phyloP scores from a whole-genome alignment of 169 alveolate species.

The Eimeria acervulina region DNA sequence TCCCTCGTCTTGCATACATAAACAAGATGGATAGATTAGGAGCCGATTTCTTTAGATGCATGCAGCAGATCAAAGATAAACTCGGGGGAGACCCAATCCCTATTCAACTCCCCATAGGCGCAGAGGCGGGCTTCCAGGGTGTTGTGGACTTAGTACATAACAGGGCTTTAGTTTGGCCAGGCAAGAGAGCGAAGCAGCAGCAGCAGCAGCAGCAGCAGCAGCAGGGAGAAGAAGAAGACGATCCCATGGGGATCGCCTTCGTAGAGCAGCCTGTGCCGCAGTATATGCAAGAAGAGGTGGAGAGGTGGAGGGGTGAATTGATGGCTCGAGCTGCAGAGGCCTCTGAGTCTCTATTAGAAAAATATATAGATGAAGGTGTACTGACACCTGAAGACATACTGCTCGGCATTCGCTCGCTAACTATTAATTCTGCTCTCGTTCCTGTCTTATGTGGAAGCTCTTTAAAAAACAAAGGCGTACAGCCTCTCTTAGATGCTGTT shows the following conservation, averaged over 20 bases:
- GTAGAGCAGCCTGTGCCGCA: slow-evolving; percentile 82
- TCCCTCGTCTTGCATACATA: slow-evolving; percentile 95
- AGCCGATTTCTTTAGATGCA: slow-evolving; percentile 92
- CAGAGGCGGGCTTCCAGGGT: slow-evolving; percentile 91
- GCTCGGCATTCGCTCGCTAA: slow-evolving; percentile 89
- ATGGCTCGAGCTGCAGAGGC: slow-evolving; percentile 90
- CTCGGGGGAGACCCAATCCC: slow-evolving; percentile 94
- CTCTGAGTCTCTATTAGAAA: slow-evolving; percentile 93
- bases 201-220: too few species aligned
- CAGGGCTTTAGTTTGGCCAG: slow-evolving; percentile 83
- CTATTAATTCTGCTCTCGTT: slow-evolving; percentile 87
- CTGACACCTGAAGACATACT: slow-evolving; percentile 88
- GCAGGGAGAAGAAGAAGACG: background rate
- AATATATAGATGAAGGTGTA: slow-evolving; percentile 89
- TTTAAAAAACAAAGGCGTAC: slow-evolving; percentile 96
- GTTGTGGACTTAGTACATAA: slow-evolving; percentile 91
- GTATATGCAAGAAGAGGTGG: slow-evolving; percentile 68
- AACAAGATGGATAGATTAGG: slow-evolving; percentile 98
- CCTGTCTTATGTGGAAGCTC: slow-evolving; percentile 96
- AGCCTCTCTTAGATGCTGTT: slow-evolving; percentile 96
- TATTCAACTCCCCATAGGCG: slow-evolving; percentile 95
- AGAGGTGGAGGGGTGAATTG: slow-evolving; percentile 60
- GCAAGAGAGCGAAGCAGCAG: too few species aligned
- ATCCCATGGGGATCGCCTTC: slow-evolving; percentile 81
- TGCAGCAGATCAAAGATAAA: slow-evolving; percentile 91